A percentile compares a stretch with the other conserved stretches of the same genome.
Evolutionary conservation across 2,329 filamentous ascomycete genomes (phyloP).

Genomic region (Microdochium nivale): DNA sequence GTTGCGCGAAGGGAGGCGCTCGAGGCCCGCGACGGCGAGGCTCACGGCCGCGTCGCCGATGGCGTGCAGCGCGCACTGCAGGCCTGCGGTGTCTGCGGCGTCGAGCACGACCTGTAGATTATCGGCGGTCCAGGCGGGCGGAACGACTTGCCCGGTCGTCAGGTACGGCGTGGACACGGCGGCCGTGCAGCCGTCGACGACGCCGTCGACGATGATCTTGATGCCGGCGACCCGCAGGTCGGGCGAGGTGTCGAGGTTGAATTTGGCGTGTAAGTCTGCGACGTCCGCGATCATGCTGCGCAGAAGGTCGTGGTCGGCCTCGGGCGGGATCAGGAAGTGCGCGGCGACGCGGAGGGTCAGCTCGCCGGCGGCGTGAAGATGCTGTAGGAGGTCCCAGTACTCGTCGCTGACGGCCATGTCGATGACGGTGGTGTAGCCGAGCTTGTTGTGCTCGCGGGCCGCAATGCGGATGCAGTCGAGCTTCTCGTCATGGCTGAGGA

Average conservation of each 20-base stretch:
- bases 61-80: slow-evolving; percentile 57
- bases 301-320: slow-evolving; percentile 35
- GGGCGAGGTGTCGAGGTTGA: slow-evolving; percentile 32
- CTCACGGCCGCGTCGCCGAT: slow-evolving; percentile 53
- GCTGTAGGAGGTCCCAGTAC: slow-evolving; percentile 39
- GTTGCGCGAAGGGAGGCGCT: slow-evolving; percentile 26
- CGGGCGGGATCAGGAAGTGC: slow-evolving; percentile 45
- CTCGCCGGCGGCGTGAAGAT: slow-evolving; percentile 22
- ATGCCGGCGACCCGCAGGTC: slow-evolving; percentile 46
- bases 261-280: slow-evolving; percentile 33
- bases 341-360: slow-evolving; percentile 40
- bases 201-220: slow-evolving; percentile 58
- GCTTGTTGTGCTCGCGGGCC: slow-evolving; percentile 36
- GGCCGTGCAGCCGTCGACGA: slow-evolving; percentile 58
- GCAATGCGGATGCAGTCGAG: slow-evolving; percentile 34
- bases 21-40: slow-evolving; percentile 49
- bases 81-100: slow-evolving; percentile 38
- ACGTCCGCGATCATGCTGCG: slow-evolving; percentile 32
- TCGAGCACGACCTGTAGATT: slow-evolving; percentile 44
- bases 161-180: slow-evolving; percentile 51
- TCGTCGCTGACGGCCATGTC: slow-evolving; percentile 54
- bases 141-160: slow-evolving; percentile 30
- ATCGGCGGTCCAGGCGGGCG: slow-evolving; percentile 43
- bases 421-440: slow-evolving; percentile 44
- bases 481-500: slow-evolving; percentile 38